phyloP scores from a whole-genome alignment of 2,329 filamentous ascomycete genomes.

The Nemania serpens region DNA sequence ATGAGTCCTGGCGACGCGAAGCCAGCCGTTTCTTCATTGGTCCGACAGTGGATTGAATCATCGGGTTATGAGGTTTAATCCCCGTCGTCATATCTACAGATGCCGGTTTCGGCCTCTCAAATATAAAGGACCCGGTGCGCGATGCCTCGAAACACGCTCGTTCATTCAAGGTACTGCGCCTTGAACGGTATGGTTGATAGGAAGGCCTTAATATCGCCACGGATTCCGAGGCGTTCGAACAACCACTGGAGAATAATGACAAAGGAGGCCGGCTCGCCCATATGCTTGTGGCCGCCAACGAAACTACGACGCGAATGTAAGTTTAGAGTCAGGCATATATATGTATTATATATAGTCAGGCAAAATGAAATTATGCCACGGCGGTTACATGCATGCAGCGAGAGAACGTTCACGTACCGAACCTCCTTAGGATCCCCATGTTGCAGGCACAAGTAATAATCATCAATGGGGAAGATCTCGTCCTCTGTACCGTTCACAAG shows the following conservation, averaged over 20 bases:
- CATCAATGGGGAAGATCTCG: conserved; percentile 66
- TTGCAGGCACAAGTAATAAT: conserved; percentile 59
- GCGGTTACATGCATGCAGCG: not conserved
- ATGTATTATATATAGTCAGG: not conserved
- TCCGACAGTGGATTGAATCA: conserved; percentile 12
- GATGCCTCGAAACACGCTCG: not conserved
- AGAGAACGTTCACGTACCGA: conserved; percentile 29
- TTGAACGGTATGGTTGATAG: conserved; percentile 37
- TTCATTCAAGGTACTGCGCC: conserved; percentile 26
- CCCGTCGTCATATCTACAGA: not conserved
- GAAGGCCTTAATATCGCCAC: conserved; percentile 34
- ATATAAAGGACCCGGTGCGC: too few species aligned
- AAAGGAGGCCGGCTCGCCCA: conserved; percentile 45
- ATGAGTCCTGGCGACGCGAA: conserved; percentile 20
- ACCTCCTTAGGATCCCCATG: conserved; percentile 59
- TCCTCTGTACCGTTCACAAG: conserved; percentile 63
- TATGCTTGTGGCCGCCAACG: conserved; percentile 41
- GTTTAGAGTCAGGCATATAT: not conserved
- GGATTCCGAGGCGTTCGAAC: conserved; percentile 39
- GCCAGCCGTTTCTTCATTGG: conserved; percentile 18
- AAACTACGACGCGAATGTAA: conserved; percentile 30
- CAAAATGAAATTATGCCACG: not conserved
- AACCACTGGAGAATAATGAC: conserved; percentile 42
- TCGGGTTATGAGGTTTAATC: not conserved
- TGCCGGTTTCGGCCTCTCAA: not conserved